phyloP scores from a whole-genome alignment of 192 early-diverging fungal species.

The Entomortierella beljakovae region DNA sequence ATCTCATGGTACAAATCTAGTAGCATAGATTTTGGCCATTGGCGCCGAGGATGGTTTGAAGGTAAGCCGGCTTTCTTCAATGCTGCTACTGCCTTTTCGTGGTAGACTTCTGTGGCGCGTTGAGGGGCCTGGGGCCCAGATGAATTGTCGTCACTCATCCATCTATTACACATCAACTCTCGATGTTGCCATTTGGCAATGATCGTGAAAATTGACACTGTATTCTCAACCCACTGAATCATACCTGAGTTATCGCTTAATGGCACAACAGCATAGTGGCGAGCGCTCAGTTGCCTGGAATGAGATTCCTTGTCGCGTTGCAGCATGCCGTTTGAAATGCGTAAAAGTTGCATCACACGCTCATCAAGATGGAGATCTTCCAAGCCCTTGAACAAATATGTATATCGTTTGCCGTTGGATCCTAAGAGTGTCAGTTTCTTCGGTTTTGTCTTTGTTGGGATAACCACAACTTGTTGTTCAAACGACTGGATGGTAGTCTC shows the following conservation, averaged over 20 bases:
- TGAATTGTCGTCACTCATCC: conserved; percentile 51
- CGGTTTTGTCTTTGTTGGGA: conserved; percentile 93
- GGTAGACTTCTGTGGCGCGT: conserved; percentile 78
- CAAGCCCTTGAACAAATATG: conserved; percentile 91
- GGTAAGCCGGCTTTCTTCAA: conserved; percentile 68
- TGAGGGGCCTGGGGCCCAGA: conserved; percentile 36
- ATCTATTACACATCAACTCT: conserved; percentile 60
- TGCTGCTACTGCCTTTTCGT: conserved; percentile 73
- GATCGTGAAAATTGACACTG: conserved; percentile 80
- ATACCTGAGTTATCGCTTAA: conserved; percentile 90
- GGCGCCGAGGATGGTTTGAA: conserved; percentile 62
- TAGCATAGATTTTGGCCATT: conserved; percentile 78
- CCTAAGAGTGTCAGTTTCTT: conserved; percentile 80
- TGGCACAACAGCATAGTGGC: conserved; percentile 81
- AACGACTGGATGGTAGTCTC: conserved; percentile 64
- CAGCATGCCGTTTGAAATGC: conserved; percentile 71
- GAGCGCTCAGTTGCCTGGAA: conserved; percentile 50
- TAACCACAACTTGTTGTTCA: conserved; percentile 61
- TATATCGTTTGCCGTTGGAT: conserved; percentile 66
- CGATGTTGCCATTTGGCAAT: conserved; percentile 84
- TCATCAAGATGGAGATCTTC: conserved; percentile 96
- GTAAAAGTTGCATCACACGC: conserved; percentile 85
- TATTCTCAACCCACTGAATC: conserved; percentile 94
- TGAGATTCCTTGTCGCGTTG: conserved; percentile 61
- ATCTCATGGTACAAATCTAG: conserved; percentile 71